Evolutionary conservation across 495 filamentous ascomycete genomes (phyloP), one percentile per base, ranked within the genome.

Genomic region (Xylaria castorea): DNA sequence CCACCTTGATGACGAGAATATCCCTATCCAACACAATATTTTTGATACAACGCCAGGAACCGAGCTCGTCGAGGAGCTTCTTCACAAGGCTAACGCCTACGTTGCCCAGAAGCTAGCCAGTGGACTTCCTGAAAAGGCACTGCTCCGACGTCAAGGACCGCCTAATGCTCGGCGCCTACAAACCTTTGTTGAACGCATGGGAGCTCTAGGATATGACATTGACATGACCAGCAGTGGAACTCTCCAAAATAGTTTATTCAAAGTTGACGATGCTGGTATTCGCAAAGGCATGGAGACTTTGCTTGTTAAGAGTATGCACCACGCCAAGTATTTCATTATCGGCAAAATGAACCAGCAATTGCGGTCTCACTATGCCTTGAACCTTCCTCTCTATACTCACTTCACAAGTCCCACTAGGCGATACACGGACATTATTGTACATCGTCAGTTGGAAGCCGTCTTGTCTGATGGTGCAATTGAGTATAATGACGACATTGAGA

Each of bases 221-320:
- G 96, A 98, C 79, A 89, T 92, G 16, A 89, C 92, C 22, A 97
- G 92, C 87, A 98, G 97, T 75, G 94, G 94, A 48, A 90, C 91
- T 67, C 84, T 99, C 61, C 95, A 97, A 82, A 96, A 92, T 81
- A 96, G 95, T 82, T 85, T 99, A 30, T 98, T 97, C 89, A 91
- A 91, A 75, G 89, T 99, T 30, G 89, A 95, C 42, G 94, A 98
- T 81, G 82, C 87, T 42, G 93, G 96, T 66, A 82, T 97, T 72
- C 92, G 97, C 78, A 97, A 96, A 89, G 96, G 96, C 65, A 97
- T 99, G 93, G 97, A 99, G 86, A 98, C 95, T 18, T 81, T 98
- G 36, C 86, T 98, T 25, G 85, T 95, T 76, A 99, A 99, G 84
- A 89, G 92, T 58, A 98, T 98, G 94, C 92, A 93, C 75, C 92